These are phyloP conservation scores for Babesia gibsoni DNA, from an alignment of 169 alveolate genomes.

Conservation along the genomic window DNA sequence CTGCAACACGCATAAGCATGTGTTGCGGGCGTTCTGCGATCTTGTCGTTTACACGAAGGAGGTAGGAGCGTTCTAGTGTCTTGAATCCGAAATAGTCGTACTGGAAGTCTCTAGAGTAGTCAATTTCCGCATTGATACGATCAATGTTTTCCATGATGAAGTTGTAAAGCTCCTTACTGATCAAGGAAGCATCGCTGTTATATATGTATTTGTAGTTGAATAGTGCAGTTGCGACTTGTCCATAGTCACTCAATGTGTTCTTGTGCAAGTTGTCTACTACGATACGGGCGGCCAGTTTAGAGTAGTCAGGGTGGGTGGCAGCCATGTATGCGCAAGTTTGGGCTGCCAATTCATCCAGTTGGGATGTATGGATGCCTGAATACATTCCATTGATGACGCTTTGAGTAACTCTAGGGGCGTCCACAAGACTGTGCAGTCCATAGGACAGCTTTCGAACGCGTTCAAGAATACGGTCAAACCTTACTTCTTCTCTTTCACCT, in stretches of 20 bases:
- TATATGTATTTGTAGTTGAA: slow-evolving; percentile 78
- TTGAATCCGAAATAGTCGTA: slow-evolving; percentile 97
- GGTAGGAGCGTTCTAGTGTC: slow-evolving; percentile 94
- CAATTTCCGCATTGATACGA: slow-evolving; percentile 86
- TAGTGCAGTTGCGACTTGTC: slow-evolving; percentile 77
- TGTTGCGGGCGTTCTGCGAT: slow-evolving; percentile 98
- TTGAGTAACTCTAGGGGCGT: slow-evolving; percentile 84
- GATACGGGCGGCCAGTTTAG: slow-evolving; percentile 96
- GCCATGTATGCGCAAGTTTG: slow-evolving; percentile 99
- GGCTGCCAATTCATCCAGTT: slow-evolving; percentile 95
- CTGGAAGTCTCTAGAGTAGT: slow-evolving; percentile 90
- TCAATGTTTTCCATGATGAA: slow-evolving; percentile 84
- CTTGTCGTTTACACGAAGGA: slow-evolving; percentile 85
- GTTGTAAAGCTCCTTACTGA: slow-evolving; percentile 88
- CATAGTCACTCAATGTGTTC: slow-evolving; percentile 86
- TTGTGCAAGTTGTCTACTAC: slow-evolving; percentile 95
- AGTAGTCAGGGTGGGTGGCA: slow-evolving; percentile 96
- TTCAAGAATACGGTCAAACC: slow-evolving; percentile 79
- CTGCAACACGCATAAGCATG: slow-evolving; percentile 96
- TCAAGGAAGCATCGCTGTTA: slow-evolving; percentile 90
- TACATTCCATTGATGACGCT: slow-evolving; percentile 91
- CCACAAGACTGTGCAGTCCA: slow-evolving; percentile 84
- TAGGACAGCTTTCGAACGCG: slow-evolving; percentile 77
- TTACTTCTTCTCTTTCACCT: slow-evolving; percentile 82
- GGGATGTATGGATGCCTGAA: slow-evolving; percentile 90